Conservation (phyloP, 805 yeast species). For the Lachancea lanzarotensis region DNA sequence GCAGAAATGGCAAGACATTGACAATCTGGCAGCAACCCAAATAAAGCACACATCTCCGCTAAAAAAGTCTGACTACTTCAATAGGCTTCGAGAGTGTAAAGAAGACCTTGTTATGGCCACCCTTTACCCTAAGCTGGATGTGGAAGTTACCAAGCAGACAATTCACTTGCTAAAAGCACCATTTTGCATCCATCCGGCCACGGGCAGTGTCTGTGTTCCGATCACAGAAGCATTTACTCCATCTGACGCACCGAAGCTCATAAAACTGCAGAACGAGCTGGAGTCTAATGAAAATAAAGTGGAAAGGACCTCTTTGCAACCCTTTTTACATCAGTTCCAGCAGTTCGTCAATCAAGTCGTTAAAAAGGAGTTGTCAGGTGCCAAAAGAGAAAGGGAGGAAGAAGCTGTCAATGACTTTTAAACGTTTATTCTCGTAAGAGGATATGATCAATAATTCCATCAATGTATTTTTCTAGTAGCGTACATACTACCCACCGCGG, state of each 20-base stretch:
- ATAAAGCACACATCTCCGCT: constrained; percentile 11
- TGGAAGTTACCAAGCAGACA: constrained; percentile 83
- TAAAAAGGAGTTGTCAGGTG: constrained; percentile 42
- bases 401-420: constrained; percentile 5
- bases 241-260: constrained; percentile 67
- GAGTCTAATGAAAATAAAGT: constrained; percentile 40
- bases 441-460: no score
- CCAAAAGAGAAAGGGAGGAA: constrained; percentile 39
- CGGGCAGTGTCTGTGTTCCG: constrained; percentile 94
- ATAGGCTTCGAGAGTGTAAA: constrained; percentile 58
- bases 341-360: constrained; percentile 52
- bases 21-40: constrained; percentile 38
- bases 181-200: constrained; percentile 92
- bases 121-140: constrained; percentile 87
- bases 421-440: no score
- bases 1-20: constrained; percentile 77
- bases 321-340: constrained; percentile 62
- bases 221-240: constrained; percentile 58
- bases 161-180: constrained; percentile 94
- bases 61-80: constrained; percentile 32
- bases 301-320: constrained; percentile 62
- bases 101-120: constrained; percentile 76
- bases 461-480: no score
- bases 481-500: no score
- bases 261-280: constrained; percentile 56